These are phyloP conservation scores for Leucaena leucocephala DNA, from an alignment of 306 rosid genomes.

Conservation along the genomic window DNA sequence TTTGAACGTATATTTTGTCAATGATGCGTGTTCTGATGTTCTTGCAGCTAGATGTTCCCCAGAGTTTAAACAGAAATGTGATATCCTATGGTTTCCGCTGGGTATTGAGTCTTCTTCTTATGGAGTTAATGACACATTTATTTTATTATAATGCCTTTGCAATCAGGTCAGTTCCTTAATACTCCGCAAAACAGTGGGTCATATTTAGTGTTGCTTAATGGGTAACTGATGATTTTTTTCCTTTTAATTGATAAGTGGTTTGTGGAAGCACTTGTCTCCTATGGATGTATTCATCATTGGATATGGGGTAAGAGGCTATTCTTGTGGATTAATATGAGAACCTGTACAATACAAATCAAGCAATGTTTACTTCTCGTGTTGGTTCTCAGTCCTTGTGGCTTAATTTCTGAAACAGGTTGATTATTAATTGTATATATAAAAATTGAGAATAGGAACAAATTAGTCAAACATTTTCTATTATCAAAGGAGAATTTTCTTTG, in stretches of 20 bases:
- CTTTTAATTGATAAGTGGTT: slow-evolving; percentile 51
- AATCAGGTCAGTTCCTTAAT: slow-evolving; percentile 61
- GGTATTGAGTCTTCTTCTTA: slow-evolving; percentile 68
- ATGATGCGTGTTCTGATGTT: slow-evolving; percentile 25
- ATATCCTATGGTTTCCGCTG: slow-evolving; percentile 74
- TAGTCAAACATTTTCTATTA: not conserved
- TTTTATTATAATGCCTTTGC: slow-evolving; percentile 90
- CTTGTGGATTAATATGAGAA: not conserved
- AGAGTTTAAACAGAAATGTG: slow-evolving; percentile 58
- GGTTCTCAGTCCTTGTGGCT: not conserved
- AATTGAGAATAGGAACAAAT: not conserved
- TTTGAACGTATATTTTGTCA: slow-evolving; percentile 23
- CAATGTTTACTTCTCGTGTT: not conserved
- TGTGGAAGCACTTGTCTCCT: slow-evolving; percentile 81
- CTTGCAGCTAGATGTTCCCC: slow-evolving; percentile 81
- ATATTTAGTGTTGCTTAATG: slow-evolving; percentile 21
- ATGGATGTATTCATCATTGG: slow-evolving; percentile 84
- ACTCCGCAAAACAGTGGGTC: slow-evolving; percentile 21
- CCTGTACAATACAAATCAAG: not conserved
- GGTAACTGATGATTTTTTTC: slow-evolving; percentile 29
- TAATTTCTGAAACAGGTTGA: slow-evolving; percentile 4
- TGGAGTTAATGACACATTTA: slow-evolving; percentile 84
- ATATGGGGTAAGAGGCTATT: slow-evolving; percentile 80
- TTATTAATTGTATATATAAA: not conserved
- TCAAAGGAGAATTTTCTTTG: not conserved